Conservation (phyloP, 2,329 filamentous ascomycete genomes). For the Dothistroma pini region DNA sequence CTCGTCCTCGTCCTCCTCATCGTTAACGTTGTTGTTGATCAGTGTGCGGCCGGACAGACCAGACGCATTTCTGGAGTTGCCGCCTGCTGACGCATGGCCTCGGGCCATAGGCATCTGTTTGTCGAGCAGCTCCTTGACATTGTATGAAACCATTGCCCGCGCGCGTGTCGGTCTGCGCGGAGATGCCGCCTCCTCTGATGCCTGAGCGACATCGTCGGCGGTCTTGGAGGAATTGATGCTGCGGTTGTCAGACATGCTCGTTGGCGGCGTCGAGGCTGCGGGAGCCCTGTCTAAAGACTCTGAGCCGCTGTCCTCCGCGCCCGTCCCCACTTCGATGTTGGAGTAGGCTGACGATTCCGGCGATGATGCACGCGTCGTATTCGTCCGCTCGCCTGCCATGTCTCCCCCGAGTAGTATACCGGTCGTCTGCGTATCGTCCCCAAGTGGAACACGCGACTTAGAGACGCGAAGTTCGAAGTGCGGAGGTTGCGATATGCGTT, state of each 20-base stretch:
- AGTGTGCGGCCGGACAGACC: slow-evolving; percentile 36
- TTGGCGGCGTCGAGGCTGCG: slow-evolving; percentile 61
- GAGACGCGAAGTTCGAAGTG: background rate
- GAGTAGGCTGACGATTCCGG: slow-evolving; percentile 42
- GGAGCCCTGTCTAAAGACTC: slow-evolving; percentile 51
- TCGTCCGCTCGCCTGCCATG: slow-evolving; percentile 20
- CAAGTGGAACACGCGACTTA: background rate
- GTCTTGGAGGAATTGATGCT: slow-evolving; percentile 47
- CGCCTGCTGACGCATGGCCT: slow-evolving; percentile 12
- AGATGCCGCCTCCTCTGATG: slow-evolving; percentile 18
- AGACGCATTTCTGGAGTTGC: slow-evolving; percentile 44
- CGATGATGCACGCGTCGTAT: slow-evolving; percentile 37
- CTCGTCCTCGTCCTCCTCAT: slow-evolving; percentile 25
- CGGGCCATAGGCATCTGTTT: slow-evolving; percentile 12
- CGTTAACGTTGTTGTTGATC: slow-evolving; percentile 18
- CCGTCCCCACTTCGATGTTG: slow-evolving; percentile 38
- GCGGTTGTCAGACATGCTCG: slow-evolving; percentile 60
- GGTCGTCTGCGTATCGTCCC: background rate
- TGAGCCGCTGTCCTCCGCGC: slow-evolving; percentile 34
- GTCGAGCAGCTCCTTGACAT: slow-evolving; percentile 39
- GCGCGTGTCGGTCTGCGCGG: slow-evolving; percentile 52
- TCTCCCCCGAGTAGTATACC: background rate
- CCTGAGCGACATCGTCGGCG: slow-evolving; percentile 22
- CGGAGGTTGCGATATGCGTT: background rate
- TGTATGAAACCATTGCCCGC: slow-evolving; percentile 60